Evolutionary conservation across 1,284 basidiomycete genomes (phyloP).

Genomic region (Sparassis latifolia): DNA sequence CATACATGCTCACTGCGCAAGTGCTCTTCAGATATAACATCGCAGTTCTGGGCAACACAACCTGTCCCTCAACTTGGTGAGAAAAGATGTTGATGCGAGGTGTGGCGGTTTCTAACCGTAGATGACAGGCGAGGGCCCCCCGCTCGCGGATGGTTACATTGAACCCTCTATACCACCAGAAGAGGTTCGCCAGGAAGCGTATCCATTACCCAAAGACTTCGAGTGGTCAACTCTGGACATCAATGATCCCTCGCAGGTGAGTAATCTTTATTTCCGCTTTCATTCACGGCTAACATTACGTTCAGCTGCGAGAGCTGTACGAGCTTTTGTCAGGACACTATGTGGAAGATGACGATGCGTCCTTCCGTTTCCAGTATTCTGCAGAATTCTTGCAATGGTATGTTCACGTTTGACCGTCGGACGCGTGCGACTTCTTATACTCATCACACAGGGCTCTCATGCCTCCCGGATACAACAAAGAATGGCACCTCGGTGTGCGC

Average conservation of each 20-base stretch:
- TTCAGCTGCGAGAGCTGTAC: constrained; percentile 86
- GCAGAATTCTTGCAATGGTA: constrained; percentile 94
- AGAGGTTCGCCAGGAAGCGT: constrained; percentile 83
- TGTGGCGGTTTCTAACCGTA: constrained; percentile 31
- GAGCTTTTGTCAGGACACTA: constrained; percentile 91
- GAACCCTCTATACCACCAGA: constrained; percentile 75
- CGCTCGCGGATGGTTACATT: constrained; percentile 80
- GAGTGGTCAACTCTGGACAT: constrained; percentile 89
- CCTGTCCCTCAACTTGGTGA: constrained; percentile 85
- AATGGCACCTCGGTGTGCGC: constrained; percentile 96
- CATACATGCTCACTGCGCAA: neutral
- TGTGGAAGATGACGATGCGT: constrained; percentile 94
- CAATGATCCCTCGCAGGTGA: constrained; percentile 66
- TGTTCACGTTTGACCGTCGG: constrained; percentile 9
- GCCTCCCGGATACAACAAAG: constrained; percentile 88
- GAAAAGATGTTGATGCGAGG: constrained; percentile 33
- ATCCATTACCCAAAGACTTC: constrained; percentile 88
- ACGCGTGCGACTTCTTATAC: constrained; percentile 3
- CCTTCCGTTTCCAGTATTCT: constrained; percentile 95
- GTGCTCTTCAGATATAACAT: constrained; percentile 3
- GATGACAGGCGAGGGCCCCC: constrained; percentile 54
- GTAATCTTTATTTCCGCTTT: constrained; percentile 1
- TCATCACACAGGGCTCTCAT: constrained; percentile 74
- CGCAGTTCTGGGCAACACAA: constrained; percentile 92
- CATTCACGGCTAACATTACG: neutral